phyloP scores from a whole-genome alignment of 176 grass and related monocot genomes.

The Cenchrus fungigraminus region DNA sequence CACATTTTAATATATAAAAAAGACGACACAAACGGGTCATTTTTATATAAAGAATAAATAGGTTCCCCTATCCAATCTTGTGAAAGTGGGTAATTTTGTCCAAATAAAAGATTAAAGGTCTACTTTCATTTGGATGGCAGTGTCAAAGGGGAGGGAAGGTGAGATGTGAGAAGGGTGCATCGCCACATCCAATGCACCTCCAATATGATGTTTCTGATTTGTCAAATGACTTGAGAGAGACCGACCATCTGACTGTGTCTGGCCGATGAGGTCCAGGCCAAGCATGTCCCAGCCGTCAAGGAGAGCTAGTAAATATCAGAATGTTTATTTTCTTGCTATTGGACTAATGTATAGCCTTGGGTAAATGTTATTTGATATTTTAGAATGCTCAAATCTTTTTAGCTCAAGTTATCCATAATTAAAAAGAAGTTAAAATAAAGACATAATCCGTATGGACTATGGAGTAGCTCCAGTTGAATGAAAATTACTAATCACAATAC shows the following conservation, averaged over 20 bases:
- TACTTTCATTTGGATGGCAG: background rate
- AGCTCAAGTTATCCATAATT: background rate
- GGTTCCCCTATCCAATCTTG: background rate
- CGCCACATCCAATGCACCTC: constrained; percentile 22
- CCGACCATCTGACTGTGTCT: constrained; percentile 28
- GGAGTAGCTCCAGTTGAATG: no score
- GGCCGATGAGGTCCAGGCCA: background rate
- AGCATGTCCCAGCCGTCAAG: background rate
- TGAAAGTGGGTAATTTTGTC: background rate
- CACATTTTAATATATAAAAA: background rate
- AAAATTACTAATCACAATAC: background rate
- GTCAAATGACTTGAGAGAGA: constrained; percentile 33
- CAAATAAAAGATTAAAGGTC: constrained; percentile 21
- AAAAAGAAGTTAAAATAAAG: background rate
- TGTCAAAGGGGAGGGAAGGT: constrained; percentile 16
- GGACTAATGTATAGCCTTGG: no score
- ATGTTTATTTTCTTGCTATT: background rate
- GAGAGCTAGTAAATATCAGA: background rate
- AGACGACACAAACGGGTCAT: background rate
- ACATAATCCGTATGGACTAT: background rate
- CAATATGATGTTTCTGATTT: constrained; percentile 26
- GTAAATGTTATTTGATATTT: background rate
- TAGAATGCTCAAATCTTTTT: background rate
- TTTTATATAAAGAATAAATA: background rate
- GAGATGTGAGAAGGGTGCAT: background rate